These are phyloP conservation scores for Parietaria judaica DNA, from an alignment of 306 rosid species.

Conservation along the genomic window DNA sequence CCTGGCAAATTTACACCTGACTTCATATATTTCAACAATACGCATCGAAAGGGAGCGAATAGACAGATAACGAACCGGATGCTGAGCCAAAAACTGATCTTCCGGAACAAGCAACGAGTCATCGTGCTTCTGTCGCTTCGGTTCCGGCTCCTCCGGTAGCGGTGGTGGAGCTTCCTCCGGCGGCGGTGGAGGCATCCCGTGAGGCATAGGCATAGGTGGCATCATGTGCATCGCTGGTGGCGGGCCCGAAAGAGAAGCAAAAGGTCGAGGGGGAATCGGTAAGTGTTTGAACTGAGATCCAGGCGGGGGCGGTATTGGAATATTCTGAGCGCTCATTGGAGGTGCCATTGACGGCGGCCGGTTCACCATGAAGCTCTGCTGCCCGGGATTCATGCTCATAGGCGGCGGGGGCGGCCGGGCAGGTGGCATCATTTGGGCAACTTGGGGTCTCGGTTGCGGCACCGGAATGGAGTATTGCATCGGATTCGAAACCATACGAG, in stretches of 20 bases:
- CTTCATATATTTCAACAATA: no score
- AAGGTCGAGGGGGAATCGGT: constrained; percentile 51
- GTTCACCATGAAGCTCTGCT: constrained; percentile 45
- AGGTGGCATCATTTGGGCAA: constrained; percentile 49
- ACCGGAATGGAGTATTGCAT: constrained; percentile 56
- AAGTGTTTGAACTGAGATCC: constrained; percentile 71
- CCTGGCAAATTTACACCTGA: no score
- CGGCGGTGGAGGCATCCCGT: constrained; percentile 79
- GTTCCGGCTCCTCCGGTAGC: constrained; percentile 92
- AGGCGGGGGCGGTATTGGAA: constrained; percentile 78
- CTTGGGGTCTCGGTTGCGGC: constrained; percentile 61
- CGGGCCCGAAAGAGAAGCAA: constrained; percentile 39
- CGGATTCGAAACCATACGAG: constrained; percentile 47
- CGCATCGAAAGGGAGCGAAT: background rate
- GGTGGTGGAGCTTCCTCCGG: constrained; percentile 99
- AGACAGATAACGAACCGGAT: constrained; percentile 45
- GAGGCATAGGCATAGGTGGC: constrained; percentile 83
- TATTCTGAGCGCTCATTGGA: constrained; percentile 46
- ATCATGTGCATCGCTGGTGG: constrained; percentile 67
- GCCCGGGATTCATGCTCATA: constrained; percentile 58
- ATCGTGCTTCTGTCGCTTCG: constrained; percentile 81
- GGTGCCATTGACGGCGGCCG: constrained; percentile 58
- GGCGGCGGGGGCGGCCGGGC: constrained; percentile 58
- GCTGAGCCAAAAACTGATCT: constrained; percentile 84
- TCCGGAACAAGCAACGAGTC: constrained; percentile 79